Conservation (phyloP, 306 rosid genomes). For the Vigna nakashimae region DNA sequence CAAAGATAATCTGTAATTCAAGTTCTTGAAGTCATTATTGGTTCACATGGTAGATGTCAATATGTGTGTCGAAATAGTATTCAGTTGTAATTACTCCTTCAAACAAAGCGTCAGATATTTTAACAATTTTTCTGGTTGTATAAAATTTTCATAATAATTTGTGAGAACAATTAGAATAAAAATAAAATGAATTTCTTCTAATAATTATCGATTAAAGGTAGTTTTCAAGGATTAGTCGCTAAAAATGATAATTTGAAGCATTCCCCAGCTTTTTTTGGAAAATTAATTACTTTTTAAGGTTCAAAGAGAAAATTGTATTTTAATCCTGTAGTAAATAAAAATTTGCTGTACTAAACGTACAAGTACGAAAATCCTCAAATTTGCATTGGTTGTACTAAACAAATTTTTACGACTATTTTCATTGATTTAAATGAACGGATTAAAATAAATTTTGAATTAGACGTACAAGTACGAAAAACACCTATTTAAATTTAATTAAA, state of each 20-base stretch:
- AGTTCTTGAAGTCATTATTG: conserved; percentile 52
- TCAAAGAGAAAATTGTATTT: too few species aligned
- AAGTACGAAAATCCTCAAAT: too few species aligned
- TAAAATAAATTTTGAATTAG: too few species aligned
- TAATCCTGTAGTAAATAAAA: too few species aligned
- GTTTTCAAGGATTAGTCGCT: neutral
- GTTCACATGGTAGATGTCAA: conserved; percentile 28
- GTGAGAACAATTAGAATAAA: too few species aligned
- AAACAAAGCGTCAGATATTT: neutral
- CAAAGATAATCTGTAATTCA: conserved; percentile 57
- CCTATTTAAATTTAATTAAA: neutral
- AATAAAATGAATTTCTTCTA: too few species aligned
- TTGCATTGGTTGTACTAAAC: too few species aligned
- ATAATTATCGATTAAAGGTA: neutral
- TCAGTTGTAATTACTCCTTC: neutral
- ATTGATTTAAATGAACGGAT: too few species aligned
- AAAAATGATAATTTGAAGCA: neutral
- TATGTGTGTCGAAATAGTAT: neutral
- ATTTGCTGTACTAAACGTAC: too few species aligned
- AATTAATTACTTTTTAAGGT: neutral
- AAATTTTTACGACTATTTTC: neutral
- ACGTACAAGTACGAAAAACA: too few species aligned
- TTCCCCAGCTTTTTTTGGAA: neutral
- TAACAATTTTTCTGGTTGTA: too few species aligned
- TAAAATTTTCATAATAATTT: too few species aligned